These are phyloP conservation scores for Paecilomyces variotii DNA, from an alignment of 2,329 filamentous ascomycete genomes.

Conservation along the genomic window DNA sequence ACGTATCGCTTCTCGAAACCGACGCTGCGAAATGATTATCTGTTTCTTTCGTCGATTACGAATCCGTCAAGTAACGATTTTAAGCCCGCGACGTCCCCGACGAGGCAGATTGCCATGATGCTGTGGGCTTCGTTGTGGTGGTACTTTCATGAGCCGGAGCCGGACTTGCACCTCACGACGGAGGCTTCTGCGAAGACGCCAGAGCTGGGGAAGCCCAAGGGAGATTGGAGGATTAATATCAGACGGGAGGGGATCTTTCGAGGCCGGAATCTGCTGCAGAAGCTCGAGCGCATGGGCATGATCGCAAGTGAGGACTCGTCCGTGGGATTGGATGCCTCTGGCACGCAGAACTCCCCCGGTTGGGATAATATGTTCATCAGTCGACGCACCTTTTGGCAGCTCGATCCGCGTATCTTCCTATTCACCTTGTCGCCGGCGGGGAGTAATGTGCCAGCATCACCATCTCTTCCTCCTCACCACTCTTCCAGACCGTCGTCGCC, in stretches of 20 bases:
- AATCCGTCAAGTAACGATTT: constrained; percentile 73
- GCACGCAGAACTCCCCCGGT: constrained; percentile 54
- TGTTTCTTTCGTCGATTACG: constrained; percentile 89
- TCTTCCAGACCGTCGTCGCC: constrained; percentile 46
- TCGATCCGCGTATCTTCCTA: constrained; percentile 77
- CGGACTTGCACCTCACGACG: constrained; percentile 56
- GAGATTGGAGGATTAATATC: constrained; percentile 80
- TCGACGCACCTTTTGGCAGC: constrained; percentile 80
- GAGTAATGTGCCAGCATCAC: constrained; percentile 16
- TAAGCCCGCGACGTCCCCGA: constrained; percentile 70
- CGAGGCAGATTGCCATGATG: constrained; percentile 91
- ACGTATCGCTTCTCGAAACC: constrained; percentile 61
- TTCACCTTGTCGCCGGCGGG: constrained; percentile 65
- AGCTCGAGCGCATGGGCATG: constrained; percentile 88
- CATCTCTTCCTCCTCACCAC: constrained; percentile 34
- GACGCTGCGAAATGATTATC: constrained; percentile 67
- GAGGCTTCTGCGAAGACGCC: constrained; percentile 59
- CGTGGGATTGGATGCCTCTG: constrained; percentile 55
- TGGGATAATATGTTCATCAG: constrained; percentile 80
- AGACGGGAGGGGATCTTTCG: constrained; percentile 82
- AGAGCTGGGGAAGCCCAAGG: constrained; percentile 62
- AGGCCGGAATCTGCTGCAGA: constrained; percentile 72
- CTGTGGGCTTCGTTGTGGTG: constrained; percentile 90
- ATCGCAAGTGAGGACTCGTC: constrained; percentile 67
- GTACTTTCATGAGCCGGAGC: constrained; percentile 89